These are phyloP conservation scores for Podosphaera xanthii DNA, from an alignment of 2,329 filamentous ascomycete genomes.

Conservation along the genomic window DNA sequence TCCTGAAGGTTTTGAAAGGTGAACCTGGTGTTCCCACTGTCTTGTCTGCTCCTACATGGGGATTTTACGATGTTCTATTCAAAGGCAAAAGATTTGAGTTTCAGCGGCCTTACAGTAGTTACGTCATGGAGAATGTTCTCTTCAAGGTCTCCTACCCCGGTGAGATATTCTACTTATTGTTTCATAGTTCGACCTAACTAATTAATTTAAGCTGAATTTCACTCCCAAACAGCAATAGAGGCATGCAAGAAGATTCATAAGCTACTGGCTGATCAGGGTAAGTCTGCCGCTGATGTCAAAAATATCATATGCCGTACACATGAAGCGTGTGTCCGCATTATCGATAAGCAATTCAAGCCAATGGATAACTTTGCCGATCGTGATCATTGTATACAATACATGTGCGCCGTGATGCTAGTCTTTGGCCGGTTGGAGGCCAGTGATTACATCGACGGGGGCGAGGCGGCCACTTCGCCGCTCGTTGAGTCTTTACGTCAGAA, in stretches of 20 bases:
- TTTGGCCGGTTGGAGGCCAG: slow-evolving; percentile 83
- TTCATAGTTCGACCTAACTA: slow-evolving; percentile 6
- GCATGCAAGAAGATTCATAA: slow-evolving; percentile 73
- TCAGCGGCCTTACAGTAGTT: slow-evolving; percentile 88
- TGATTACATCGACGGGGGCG: slow-evolving; percentile 81
- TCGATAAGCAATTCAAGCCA: slow-evolving; percentile 99
- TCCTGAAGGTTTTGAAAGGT: slow-evolving; percentile 74
- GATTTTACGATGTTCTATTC: slow-evolving; percentile 97
- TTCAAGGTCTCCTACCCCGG: slow-evolving; percentile 99
- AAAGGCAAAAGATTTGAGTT: slow-evolving; percentile 90
- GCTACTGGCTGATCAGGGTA: slow-evolving; percentile 63
- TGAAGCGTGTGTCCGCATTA: slow-evolving; percentile 95
- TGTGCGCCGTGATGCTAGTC: slow-evolving; percentile 88
- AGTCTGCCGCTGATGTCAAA: slow-evolving; percentile 86
- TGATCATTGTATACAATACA: slow-evolving; percentile 99
- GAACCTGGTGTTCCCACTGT: slow-evolving; percentile 83
- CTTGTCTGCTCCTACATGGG: slow-evolving; percentile 80
- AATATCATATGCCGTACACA: slow-evolving; percentile 84
- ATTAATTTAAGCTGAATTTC: slow-evolving; percentile 53
- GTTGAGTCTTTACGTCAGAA: slow-evolving; percentile 81
- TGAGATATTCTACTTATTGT: slow-evolving; percentile 20
- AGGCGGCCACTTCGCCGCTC: slow-evolving; percentile 73
- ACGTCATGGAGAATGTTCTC: slow-evolving; percentile 99
- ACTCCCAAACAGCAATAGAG: slow-evolving; percentile 95
- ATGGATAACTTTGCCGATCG: slow-evolving; percentile 99